Base-by-base conservation (phyloP, 108 stramenopile species). In the Heterococcus sp. region DNA sequence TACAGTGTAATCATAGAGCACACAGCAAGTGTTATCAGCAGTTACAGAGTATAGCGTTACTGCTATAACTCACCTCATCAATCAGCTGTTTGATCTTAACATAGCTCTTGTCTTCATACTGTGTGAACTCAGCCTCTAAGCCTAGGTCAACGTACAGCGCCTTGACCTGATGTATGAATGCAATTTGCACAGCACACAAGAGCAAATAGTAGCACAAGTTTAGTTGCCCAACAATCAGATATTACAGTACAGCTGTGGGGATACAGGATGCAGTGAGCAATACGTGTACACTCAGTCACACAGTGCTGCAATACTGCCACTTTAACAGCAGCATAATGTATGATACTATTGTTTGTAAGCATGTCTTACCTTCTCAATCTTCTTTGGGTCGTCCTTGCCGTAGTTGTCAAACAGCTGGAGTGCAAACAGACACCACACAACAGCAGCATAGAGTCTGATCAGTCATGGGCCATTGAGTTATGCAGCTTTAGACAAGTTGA, bases 51-150 rank as follows among this genome's bases (percentile, higher is more conserved):
- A 79, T 71, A 70, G 71, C 78, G 70, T 71, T 70, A 32, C 71
- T 70, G 70, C n/a, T n/a, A n/a, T 77, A 65, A 32, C 31, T 86
- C 30, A 86, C 89, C 37, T 77, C 77, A 36, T 82, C 85, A 66
- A 90, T 91, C 68, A 64, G 85, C 74, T 39, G 84, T 82, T 76
- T 86, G 86, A 89, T 85, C 33, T 86, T 81, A 38, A 72, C 78
- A 78, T 90, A 90, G 66, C 86, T 86, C 68, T 90, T 86, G 81
- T 95, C 95, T 82, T 97, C 95, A 87, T 95, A 96, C 31, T 85
- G 72, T 32, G 87, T 66, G 88, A 87, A 97, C 69, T 89, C 38
- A 11, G 77, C 76, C 86, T 88, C 89, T 79, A 97, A 83, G n/a
- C 89, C 85, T 76, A 97, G 76, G 66, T 95, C 93, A n/a, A 35